Base-by-base conservation (phyloP, 164 flowering plant genomes). In the Vitis labrusca region DNA sequence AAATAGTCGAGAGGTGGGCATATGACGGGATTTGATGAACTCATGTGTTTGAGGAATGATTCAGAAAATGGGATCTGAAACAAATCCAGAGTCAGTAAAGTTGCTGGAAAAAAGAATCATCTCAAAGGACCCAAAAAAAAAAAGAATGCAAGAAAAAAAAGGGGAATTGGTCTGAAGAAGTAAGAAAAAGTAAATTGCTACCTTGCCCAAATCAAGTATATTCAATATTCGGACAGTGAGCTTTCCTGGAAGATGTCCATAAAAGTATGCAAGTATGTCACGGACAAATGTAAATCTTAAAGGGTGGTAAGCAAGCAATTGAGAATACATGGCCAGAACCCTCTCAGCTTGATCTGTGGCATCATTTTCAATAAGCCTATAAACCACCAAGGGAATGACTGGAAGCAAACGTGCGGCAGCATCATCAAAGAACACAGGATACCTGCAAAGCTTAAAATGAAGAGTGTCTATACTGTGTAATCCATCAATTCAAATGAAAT, bases 321-420 rank as follows among this genome's bases (percentile, higher is more conserved):
- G 52, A 57, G 89, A 76, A 77, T 90, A 95, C 66, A 84, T 29
- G 29, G 82, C 87, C 70, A 95, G 79, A 67, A 95, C 84, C 76
- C 88, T 87, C 8, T 95, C 98, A 68, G 99, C 95, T 15, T 75
- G 70, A 68, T 95, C 98, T 32, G 79, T 79, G 17, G 85, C 94
- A 80, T 95, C 98, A 84, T 95, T 95, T 79, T 95, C 99, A 71
- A 95, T 91, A 11, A 95, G 90, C 71, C 99, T 79, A 74, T 95
- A 95, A 44, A 95, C 74, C 37, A 95, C 85, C 53, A 93, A 80
- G 27, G 97, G 99, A 74, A 96, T 91, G 69, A 96, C 90, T 16
- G 99, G 99, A 69, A 93, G 91, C 85, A 96, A 74, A 32, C 97
- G 93, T 44, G 94, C 98, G 13, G 87, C 97, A 78, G 90, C 85